Conservation (phyloP, 1,284 basidiomycete genomes). For the Abortiporus biennis region DNA sequence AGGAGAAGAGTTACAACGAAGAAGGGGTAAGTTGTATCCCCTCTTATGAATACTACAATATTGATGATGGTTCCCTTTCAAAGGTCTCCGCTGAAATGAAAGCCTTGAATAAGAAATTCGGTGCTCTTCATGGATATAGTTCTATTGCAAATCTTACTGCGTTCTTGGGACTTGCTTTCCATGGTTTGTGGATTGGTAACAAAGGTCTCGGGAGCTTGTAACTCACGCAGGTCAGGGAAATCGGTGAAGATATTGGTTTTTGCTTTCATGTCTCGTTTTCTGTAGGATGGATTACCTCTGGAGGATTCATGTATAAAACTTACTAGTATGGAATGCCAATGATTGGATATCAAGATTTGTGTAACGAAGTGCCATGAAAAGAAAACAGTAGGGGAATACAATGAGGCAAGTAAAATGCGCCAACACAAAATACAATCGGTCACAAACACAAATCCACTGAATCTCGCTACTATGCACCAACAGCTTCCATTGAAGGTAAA, state of each 20-base stretch:
- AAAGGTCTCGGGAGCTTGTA: slow-evolving; percentile 30
- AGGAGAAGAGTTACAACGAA: slow-evolving; percentile 64
- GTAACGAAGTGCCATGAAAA: slow-evolving; percentile 18
- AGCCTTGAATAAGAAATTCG: slow-evolving; percentile 59
- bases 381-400: slow-evolving; percentile 5
- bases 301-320: too few species aligned
- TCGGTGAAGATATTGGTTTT: slow-evolving; percentile 9
- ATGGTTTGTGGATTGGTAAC: slow-evolving; percentile 68
- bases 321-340: too few species aligned
- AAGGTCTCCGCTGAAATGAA: slow-evolving; percentile 72
- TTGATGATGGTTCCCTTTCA: background rate
- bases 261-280: background rate
- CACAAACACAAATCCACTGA: slow-evolving; percentile 20
- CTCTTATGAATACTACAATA: background rate
- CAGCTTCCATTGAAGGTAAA: slow-evolving; percentile 68
- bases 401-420: background rate
- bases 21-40: slow-evolving; percentile 40
- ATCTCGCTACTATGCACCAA: slow-evolving; percentile 51
- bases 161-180: slow-evolving; percentile 58
- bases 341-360: too few species aligned
- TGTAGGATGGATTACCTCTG: background rate
- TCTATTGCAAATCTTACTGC: slow-evolving; percentile 60
- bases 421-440: background rate
- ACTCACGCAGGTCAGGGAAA: background rate
- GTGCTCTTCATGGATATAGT: slow-evolving; percentile 60